A percentile compares a stretch with the other conserved stretches of the same genome.
phyloP scores from a whole-genome alignment of 2,329 filamentous ascomycete species.

The Pseudocercospora ulei region DNA sequence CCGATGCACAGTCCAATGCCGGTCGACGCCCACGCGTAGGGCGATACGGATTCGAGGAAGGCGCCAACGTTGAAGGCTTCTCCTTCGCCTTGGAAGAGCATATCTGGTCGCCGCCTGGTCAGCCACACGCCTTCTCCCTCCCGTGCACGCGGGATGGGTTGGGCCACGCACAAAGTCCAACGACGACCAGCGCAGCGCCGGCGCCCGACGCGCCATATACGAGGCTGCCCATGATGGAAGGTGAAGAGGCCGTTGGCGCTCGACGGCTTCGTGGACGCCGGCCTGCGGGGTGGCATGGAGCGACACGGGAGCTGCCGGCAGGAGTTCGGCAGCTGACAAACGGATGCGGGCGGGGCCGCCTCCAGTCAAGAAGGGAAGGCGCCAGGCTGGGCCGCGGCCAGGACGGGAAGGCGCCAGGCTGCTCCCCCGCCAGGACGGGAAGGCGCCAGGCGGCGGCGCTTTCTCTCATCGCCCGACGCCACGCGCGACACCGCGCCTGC shows the following conservation, averaged over 20 bases:
- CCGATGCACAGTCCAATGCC: constrained; percentile 94
- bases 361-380: too few relatives aligned
- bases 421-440: too few relatives aligned
- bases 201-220: constrained; percentile 35
- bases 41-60: constrained; percentile 89
- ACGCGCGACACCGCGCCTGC: constrained; percentile 11
- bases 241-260: constrained; percentile 13
- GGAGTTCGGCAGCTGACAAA: constrained; percentile 9
- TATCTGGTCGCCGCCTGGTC: constrained; percentile 52
- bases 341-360: too few relatives aligned
- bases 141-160: neutral
- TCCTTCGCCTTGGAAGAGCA: constrained; percentile 95
- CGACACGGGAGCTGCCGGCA: constrained; percentile 6
- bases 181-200: constrained; percentile 31
- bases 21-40: constrained; percentile 82
- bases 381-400: too few relatives aligned
- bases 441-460: too few relatives aligned
- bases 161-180: constrained; percentile 36
- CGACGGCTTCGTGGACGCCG: neutral
- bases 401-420: too few relatives aligned
- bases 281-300: constrained; percentile 18
- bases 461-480: too few relatives aligned
- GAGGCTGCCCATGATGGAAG: constrained; percentile 29
- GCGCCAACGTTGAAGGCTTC: constrained; percentile 94
- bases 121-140: constrained; percentile 20